Percentiles rank a stretch among this genome's conserved stretches.
phyloP scores from a whole-genome alignment of 768 basidiomycete species.

The Tricholomella constricta region DNA sequence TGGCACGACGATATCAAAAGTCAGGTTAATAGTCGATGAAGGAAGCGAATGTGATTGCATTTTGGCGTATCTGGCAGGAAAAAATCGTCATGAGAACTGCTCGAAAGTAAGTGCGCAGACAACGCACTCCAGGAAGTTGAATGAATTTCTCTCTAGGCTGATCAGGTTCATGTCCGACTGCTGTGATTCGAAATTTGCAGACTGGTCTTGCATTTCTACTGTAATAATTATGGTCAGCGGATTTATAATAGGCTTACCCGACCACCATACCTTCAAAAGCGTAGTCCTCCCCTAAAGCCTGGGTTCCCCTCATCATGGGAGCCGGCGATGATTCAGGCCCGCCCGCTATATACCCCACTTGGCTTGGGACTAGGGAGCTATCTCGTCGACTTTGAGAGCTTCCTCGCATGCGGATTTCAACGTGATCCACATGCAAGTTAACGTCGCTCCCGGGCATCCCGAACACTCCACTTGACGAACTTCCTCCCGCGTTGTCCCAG shows the following conservation, averaged over 20 bases:
- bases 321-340: conserved; percentile 55
- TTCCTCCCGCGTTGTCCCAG: conserved; percentile 78
- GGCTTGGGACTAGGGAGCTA: conserved; percentile 57
- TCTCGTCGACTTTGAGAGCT: conserved; percentile 57
- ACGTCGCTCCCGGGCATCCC: conserved; percentile 43
- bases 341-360: conserved; percentile 42
- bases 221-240: neutral
- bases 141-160: conserved; percentile 73
- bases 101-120: neutral
- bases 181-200: conserved; percentile 44
- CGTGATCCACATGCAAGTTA: conserved; percentile 48
- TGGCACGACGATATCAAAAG: conserved; percentile 70
- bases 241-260: neutral
- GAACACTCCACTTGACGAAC: conserved; percentile 54
- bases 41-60: conserved; percentile 72
- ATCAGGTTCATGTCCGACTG: conserved; percentile 55
- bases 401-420: conserved; percentile 54
- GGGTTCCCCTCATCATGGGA: conserved; percentile 41
- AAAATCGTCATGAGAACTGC: conserved; percentile 15
- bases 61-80: conserved; percentile 61
- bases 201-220: conserved; percentile 22
- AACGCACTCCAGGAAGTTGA: conserved; percentile 77
- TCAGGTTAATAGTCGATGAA: conserved; percentile 44
- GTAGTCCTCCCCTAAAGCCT: conserved; percentile 60
- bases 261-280: conserved; percentile 58